Evolutionary conservation across 106 monocot species (phyloP), one percentile per base, ranked within the genome.

Genomic region (Phalaenopsis aphrodite): DNA sequence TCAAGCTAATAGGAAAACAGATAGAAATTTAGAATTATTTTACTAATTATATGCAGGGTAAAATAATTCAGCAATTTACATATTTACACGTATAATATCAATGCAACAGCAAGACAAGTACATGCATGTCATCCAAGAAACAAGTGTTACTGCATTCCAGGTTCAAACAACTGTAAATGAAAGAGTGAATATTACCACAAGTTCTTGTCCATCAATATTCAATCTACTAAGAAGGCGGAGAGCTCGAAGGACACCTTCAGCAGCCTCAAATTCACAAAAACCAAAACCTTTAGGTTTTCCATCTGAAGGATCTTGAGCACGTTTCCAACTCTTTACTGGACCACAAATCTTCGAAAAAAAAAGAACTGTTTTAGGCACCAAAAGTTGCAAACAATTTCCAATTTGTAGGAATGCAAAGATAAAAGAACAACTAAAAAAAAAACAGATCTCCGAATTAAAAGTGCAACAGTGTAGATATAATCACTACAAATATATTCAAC

Each of bases 241-340:
- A 52, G 94, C 94, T 77, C 94, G 89, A 72, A 99, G 87, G 58
- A 99, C 86, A 77, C 98, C 98, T 86, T 99, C 98, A 68, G 98
- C 94, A 80, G 94, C 86, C 81, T 99, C 94, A 85, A 99, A 99
- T 82, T 99, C 98, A 85, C 98, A 99, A 84, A 99, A 99, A 1
- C 94, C 94, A 89, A 99, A 99, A 30, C 91, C 89, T 84, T 89
- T 88, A 65, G 85, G 92, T 47, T 85, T 89, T 42, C 94, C 94
- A 88, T 89, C 86, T 79, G 92, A 83, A 41, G 97, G 97, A 88
- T 94, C 90, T 82, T 97, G 92, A 77, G 90, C 90, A 81, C 94
- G 94, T 78, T 99, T 99, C 98, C 91, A 94, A 85, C 92, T 93
- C 84, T 99, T 94, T 56, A 99, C 98, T 42, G 98, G 98, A 15